A percentile compares a stretch with the other conserved stretches of the same genome.
Evolutionary conservation across 2,329 filamentous ascomycete species (phyloP).

Genomic region (Magnaporthiopsis poae): DNA sequence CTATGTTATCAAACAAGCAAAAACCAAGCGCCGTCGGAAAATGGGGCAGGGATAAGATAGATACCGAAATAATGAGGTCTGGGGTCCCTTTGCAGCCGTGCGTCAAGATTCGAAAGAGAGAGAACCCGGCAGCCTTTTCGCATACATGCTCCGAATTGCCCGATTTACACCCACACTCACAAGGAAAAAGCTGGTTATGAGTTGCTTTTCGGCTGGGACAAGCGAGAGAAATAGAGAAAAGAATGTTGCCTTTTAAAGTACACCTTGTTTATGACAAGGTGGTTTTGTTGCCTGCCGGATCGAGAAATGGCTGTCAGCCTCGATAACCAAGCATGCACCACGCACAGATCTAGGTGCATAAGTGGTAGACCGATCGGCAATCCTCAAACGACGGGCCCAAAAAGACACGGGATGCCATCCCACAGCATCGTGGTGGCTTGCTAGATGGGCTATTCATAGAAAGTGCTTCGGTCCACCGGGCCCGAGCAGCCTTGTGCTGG

Average conservation of each 20-base stretch:
- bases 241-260: background rate
- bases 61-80: too few species aligned
- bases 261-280: too few species aligned
- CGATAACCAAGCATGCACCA: background rate
- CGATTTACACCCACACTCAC: background rate
- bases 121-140: background rate
- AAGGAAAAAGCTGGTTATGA: too few species aligned
- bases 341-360: too few species aligned
- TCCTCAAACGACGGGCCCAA: background rate
- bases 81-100: background rate
- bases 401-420: too few species aligned
- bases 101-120: background rate
- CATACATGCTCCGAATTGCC: background rate
- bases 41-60: too few species aligned
- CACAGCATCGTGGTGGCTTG: background rate
- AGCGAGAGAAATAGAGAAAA: background rate
- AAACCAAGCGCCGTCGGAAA: too few species aligned
- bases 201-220: background rate
- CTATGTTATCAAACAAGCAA: background rate
- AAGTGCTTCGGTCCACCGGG: too few species aligned
- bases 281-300: too few species aligned
- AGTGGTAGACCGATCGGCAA: background rate
- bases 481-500: background rate
- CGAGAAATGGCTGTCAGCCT: background rate
- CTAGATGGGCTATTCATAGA: background rate